phyloP scores from a whole-genome alignment of 1,139 yeast species.

The Yamadazyma conglobata region DNA sequence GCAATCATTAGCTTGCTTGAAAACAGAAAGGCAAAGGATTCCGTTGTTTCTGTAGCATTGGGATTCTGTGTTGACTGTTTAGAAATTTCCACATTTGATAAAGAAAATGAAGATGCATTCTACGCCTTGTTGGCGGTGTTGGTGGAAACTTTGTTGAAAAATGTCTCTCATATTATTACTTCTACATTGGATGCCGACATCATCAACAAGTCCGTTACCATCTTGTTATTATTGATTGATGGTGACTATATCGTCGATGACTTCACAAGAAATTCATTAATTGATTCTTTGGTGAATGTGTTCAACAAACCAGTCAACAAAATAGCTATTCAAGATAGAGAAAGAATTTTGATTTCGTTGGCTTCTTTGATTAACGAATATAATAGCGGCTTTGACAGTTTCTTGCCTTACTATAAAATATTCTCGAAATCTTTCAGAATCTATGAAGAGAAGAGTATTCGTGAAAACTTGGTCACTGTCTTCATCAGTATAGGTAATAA shows the following conservation, averaged over 20 bases:
- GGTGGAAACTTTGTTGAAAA: slow-evolving; percentile 51
- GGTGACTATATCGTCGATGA: slow-evolving; percentile 58
- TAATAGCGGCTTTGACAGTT: slow-evolving; percentile 51
- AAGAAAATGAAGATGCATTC: slow-evolving; percentile 37
- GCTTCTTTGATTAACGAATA: slow-evolving; percentile 50
- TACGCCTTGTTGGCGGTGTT: slow-evolving; percentile 51
- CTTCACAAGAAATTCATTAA: slow-evolving; percentile 51
- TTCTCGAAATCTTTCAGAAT: slow-evolving; percentile 59
- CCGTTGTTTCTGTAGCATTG: slow-evolving; percentile 57
- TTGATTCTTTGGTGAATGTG: slow-evolving; percentile 58
- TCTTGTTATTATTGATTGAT: slow-evolving; percentile 54
- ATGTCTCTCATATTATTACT: slow-evolving; percentile 49
- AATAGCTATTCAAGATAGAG: slow-evolving; percentile 52
- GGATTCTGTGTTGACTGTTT: slow-evolving; percentile 50
- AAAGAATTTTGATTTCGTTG: slow-evolving; percentile 57
- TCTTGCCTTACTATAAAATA: slow-evolving; percentile 51
- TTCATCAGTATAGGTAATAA: slow-evolving; percentile 58
- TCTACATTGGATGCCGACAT: slow-evolving; percentile 45
- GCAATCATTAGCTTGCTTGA: slow-evolving; percentile 56
- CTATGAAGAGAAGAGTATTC: slow-evolving; percentile 55
- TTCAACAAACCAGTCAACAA: slow-evolving; percentile 60
- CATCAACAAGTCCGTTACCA: slow-evolving; percentile 49
- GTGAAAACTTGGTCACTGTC: slow-evolving; percentile 58
- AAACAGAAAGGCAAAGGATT: slow-evolving; percentile 59
- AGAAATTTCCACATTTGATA: slow-evolving; percentile 12